These are phyloP conservation scores for Aspergillus sp. DNA, from an alignment of 2,329 filamentous ascomycete genomes.

Conservation along the genomic window DNA sequence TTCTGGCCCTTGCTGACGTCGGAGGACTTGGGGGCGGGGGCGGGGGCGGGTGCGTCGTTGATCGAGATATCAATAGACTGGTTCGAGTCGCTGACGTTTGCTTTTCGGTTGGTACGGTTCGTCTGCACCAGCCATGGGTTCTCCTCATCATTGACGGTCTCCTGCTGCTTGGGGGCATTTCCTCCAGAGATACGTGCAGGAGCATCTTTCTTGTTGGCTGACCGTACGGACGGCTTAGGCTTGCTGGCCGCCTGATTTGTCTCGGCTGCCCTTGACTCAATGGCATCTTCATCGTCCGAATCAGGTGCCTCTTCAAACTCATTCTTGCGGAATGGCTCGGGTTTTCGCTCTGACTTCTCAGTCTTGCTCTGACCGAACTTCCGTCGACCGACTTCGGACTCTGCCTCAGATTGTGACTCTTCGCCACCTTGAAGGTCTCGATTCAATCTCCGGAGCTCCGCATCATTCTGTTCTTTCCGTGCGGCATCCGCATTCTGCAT, in stretches of 20 bases:
- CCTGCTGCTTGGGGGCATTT: conserved; percentile 12
- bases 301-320: conserved; percentile 57
- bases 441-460: conserved; percentile 62
- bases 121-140: conserved; percentile 34
- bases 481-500: conserved; percentile 84
- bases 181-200: conserved; percentile 7
- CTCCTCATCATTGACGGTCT: conserved; percentile 24
- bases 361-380: conserved; percentile 32
- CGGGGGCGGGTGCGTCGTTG: conserved; percentile 8
- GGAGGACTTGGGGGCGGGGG: conserved; percentile 7
- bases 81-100: conserved; percentile 18
- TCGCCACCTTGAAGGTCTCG: conserved; percentile 60
- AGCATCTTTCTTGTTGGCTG: conserved; percentile 16
- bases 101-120: conserved; percentile 27
- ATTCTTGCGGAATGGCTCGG: conserved; percentile 31
- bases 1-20: conserved; percentile 15
- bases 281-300: conserved; percentile 47
- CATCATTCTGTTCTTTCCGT: conserved; percentile 72
- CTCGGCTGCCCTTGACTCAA: conserved; percentile 19
- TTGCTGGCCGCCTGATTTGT: conserved; percentile 22
- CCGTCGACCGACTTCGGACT: conserved; percentile 58
- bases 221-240: conserved; percentile 11
- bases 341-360: conserved; percentile 20
- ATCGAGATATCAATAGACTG: conserved; percentile 29
- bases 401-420: conserved; percentile 50